Evolutionary conservation across 305 asterid genomes (phyloP), one percentile per base, ranked within the genome.

Genomic region (Solanum aculeatissimum): DNA sequence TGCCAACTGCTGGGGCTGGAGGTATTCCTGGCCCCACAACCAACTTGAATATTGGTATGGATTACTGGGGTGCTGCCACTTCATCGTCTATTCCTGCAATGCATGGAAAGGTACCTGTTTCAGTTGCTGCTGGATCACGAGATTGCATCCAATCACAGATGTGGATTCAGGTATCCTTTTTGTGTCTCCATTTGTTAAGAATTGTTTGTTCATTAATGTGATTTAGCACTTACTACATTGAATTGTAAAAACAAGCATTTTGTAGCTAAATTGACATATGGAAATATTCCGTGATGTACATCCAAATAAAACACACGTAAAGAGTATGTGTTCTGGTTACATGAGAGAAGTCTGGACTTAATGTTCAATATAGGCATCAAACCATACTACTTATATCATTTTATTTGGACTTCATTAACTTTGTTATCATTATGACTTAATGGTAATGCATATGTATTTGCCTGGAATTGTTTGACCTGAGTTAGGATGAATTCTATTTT

Each of bases 11-110:
- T 32, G 94, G 92, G 19, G 92, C 91, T 32, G 91, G 88, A 77
- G 93, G 93, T 87, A 90, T 92, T 89, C 88, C 97, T 63, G 95
- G 98, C 68, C 98, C 97, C 74, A 74, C 98, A 70, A 94, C 98
- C 83, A 96, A 93, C 91, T 90, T 96, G 85, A 94, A 96, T 85
- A 95, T 95, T 42, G 98, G 98, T 83, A 92, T 94, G 95, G 98
- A 94, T 83, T 94, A 93, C 86, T 95, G 98, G 98, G 92, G 94
- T 83, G 86, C 90, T 65, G 88, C 95, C 47, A 86, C 92, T 68
- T 70, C 95, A 87, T 83, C 97, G 45, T 84, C 92, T 87, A 87
- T 93, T 84, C 96, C 97, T 86, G 93, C 91, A 80, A 89, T 94
- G 88, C 92, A 84, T 27, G 97, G 97, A 53, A 90, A 91, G 84